phyloP scores from a whole-genome alignment of 225 moss, liverwort and hornwort genomes.

The Ulota crispa region DNA sequence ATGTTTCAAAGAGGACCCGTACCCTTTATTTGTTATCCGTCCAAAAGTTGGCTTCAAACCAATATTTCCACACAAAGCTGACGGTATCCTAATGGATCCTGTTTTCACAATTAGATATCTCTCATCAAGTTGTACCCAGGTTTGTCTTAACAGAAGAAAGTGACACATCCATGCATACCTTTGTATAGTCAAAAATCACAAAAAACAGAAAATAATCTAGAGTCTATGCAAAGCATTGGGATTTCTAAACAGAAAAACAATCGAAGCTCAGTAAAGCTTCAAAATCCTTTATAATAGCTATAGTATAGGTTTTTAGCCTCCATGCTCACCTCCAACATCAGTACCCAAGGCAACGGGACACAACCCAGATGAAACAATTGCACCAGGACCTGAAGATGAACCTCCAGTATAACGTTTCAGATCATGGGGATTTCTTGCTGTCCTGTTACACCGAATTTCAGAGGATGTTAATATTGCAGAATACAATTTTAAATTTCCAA shows the following conservation, averaged over 20 bases:
- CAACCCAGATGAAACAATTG: slow-evolving; percentile 86
- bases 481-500: slow-evolving; percentile 5
- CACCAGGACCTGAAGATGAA: slow-evolving; percentile 85
- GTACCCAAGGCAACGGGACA: slow-evolving; percentile 90
- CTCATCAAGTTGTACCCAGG: slow-evolving; percentile 11
- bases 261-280: not conserved
- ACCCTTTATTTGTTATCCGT: slow-evolving; percentile 83
- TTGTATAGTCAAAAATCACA: not conserved
- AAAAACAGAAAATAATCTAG: not conserved
- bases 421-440: slow-evolving; percentile 90
- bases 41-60: slow-evolving; percentile 95
- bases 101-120: slow-evolving; percentile 22
- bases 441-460: slow-evolving; percentile 49
- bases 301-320: not conserved
- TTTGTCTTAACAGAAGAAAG: not conserved
- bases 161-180: not conserved
- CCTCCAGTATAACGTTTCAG: slow-evolving; percentile 77
- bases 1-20: not conserved
- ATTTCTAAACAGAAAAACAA: not conserved
- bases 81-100: slow-evolving; percentile 92
- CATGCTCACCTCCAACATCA: slow-evolving; percentile 87
- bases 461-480: slow-evolving; percentile 5
- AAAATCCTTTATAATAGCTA: not conserved
- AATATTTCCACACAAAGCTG: slow-evolving; percentile 76
- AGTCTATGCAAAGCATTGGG: not conserved